Conservation (phyloP, 345 rosid species). For the Carallia pectinifolia region DNA sequence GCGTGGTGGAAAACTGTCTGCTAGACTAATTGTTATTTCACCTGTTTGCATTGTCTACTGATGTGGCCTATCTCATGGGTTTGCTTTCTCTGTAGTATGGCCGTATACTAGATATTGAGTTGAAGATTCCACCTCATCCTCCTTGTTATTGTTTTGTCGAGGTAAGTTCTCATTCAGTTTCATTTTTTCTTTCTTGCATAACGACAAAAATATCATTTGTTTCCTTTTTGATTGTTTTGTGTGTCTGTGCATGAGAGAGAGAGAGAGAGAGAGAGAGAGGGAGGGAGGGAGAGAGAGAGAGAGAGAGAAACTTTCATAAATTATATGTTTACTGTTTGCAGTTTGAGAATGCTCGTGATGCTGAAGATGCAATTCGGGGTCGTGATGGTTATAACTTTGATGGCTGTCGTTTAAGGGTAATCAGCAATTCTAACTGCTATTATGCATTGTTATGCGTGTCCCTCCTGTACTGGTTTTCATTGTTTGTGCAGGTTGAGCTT, state of each 20-base stretch:
- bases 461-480: slow-evolving; percentile 11
- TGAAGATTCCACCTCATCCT: slow-evolving; percentile 95
- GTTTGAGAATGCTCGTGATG: slow-evolving; percentile 55
- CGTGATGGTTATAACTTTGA: slow-evolving; percentile 67
- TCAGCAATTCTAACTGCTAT: slow-evolving; percentile 1
- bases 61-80: too few relatives aligned
- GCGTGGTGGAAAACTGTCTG: neutral
- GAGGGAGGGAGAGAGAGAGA: neutral
- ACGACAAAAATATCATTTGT: neutral
- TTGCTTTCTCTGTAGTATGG: slow-evolving; percentile 57
- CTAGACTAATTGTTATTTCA: neutral
- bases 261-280: neutral
- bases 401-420: slow-evolving; percentile 54
- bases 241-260: neutral
- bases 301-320: neutral
- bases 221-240: too few relatives aligned
- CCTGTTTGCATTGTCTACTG: neutral
- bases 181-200: neutral
- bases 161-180: slow-evolving; percentile 37
- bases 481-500: slow-evolving; percentile 76
- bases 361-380: slow-evolving; percentile 59
- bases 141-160: slow-evolving; percentile 96
- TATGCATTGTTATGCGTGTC: neutral
- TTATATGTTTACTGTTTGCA: slow-evolving; percentile 14
- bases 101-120: slow-evolving; percentile 79